phyloP scores from a whole-genome alignment of 2,329 filamentous ascomycete genomes.

The Karstenula rhodostoma region DNA sequence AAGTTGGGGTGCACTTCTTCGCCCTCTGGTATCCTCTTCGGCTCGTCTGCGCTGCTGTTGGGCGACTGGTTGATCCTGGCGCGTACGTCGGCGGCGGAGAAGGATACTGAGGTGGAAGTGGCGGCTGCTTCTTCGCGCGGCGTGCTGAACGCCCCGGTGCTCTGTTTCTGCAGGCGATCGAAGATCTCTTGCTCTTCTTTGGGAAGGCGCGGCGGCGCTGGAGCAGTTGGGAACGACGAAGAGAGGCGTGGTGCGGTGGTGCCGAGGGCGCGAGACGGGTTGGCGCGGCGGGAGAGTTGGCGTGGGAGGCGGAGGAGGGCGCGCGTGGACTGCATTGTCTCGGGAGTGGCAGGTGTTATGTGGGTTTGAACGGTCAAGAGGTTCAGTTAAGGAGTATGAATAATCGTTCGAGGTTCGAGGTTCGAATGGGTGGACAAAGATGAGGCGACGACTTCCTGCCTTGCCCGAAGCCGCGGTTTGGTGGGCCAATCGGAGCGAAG shows the following conservation, averaged over 20 bases:
- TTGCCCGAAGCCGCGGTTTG: conserved; percentile 20
- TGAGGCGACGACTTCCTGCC: conserved; percentile 16
- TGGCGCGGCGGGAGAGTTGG: conserved; percentile 31
- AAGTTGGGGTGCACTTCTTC: conserved; percentile 76
- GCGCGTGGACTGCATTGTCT: conserved; percentile 29
- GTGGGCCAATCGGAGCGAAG: conserved; percentile 31
- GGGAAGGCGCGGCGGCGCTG: conserved; percentile 85
- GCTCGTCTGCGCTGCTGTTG: conserved; percentile 30
- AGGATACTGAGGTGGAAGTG: conserved; percentile 43
- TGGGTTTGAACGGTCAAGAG: background rate
- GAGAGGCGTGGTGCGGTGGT: conserved; percentile 19
- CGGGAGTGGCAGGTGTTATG: background rate
- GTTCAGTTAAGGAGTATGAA: background rate
- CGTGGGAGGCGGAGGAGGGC: conserved; percentile 32
- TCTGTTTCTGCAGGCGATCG: conserved; percentile 82
- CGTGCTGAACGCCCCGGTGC: conserved; percentile 78
- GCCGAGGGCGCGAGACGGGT: conserved; percentile 23
- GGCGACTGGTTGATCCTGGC: conserved; percentile 43
- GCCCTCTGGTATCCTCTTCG: conserved; percentile 61
- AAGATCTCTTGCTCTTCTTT: conserved; percentile 90
- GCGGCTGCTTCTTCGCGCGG: conserved; percentile 51
- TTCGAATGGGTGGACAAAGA: background rate
- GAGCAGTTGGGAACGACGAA: conserved; percentile 54
- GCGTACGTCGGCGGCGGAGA: conserved; percentile 25
- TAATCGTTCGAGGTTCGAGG: background rate